Conservation (phyloP, 2,329 filamentous ascomycete species). For the Fusarium proliferatum region DNA sequence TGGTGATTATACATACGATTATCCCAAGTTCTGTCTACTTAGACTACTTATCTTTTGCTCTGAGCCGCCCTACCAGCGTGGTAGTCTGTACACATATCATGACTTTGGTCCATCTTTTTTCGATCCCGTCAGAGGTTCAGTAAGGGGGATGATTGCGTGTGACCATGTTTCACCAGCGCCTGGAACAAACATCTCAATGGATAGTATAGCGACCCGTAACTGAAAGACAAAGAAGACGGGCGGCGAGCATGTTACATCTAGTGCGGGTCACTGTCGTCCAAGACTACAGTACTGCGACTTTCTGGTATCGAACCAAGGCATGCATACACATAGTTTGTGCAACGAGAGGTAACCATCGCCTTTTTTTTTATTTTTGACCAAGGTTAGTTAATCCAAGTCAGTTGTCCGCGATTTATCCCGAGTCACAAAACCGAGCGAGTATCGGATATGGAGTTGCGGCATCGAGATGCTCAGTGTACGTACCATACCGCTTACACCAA, state of each 20-base stretch:
- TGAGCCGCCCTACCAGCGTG: conserved; percentile 32
- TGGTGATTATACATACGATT: conserved; percentile 30
- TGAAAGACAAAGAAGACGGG: conserved; percentile 15
- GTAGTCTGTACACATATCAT: conserved; percentile 39
- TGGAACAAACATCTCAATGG: conserved; percentile 21
- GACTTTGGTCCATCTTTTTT: conserved; percentile 11
- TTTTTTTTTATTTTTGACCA: background rate
- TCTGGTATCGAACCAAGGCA: conserved; percentile 7
- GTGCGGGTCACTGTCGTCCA: background rate
- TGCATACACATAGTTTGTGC: background rate
- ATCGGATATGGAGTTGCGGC: background rate
- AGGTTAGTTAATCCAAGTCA: background rate
- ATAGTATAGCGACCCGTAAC: conserved; percentile 3
- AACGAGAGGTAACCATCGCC: background rate
- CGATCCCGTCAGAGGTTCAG: conserved; percentile 5
- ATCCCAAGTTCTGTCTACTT: conserved; percentile 8
- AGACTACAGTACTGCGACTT: background rate
- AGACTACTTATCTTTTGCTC: conserved; percentile 10
- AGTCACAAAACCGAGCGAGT: conserved; percentile 2
- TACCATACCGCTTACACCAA: conserved; percentile 12
- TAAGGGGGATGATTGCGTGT: conserved; percentile 29
- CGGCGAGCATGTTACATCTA: conserved; percentile 14
- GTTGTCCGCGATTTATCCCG: background rate
- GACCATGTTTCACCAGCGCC: conserved; percentile 41
- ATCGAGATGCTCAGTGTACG: background rate